Evolutionary conservation across 208 protist species (phyloP).

Genomic region (Endotrypanum monterogeii): DNA sequence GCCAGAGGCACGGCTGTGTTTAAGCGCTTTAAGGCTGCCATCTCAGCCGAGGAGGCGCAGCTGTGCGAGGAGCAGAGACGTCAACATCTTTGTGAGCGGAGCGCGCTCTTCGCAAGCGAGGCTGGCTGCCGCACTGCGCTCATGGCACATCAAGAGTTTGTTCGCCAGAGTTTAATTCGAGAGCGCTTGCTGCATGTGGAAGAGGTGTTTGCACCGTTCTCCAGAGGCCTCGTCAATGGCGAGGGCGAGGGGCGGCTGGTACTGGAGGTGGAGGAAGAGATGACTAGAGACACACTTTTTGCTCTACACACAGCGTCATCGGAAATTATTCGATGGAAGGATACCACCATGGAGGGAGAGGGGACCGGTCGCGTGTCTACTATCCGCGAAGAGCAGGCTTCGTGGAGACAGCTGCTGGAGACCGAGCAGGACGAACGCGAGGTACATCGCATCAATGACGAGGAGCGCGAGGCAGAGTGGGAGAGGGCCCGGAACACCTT

Average conservation of each 20-base stretch:
- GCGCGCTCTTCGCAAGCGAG: slow-evolving; percentile 35
- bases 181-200: slow-evolving; percentile 13
- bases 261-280: slow-evolving; percentile 37
- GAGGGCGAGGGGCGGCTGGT: slow-evolving; percentile 16
- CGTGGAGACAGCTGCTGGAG: slow-evolving; percentile 25
- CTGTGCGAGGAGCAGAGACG: slow-evolving; percentile 39
- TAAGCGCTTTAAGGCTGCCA: slow-evolving; percentile 33
- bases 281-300: slow-evolving; percentile 10
- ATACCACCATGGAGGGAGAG: slow-evolving; percentile 11
- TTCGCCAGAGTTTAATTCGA: slow-evolving; percentile 9
- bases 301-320: neutral
- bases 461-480: slow-evolving; percentile 11
- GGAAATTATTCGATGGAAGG: slow-evolving; percentile 14
- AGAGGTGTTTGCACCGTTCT: slow-evolving; percentile 11
- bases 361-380: slow-evolving; percentile 14
- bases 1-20: slow-evolving; percentile 30
- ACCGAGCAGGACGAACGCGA: slow-evolving; percentile 23
- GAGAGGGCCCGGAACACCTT: neutral
- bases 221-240: neutral
- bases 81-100: slow-evolving; percentile 29
- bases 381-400: slow-evolving; percentile 17
- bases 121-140: slow-evolving; percentile 35
- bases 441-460: slow-evolving; percentile 31
- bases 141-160: slow-evolving; percentile 42
- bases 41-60: slow-evolving; percentile 37